These are phyloP conservation scores for Neurospora sp. DNA, from an alignment of 2,329 filamentous ascomycete species.

Conservation along the genomic window DNA sequence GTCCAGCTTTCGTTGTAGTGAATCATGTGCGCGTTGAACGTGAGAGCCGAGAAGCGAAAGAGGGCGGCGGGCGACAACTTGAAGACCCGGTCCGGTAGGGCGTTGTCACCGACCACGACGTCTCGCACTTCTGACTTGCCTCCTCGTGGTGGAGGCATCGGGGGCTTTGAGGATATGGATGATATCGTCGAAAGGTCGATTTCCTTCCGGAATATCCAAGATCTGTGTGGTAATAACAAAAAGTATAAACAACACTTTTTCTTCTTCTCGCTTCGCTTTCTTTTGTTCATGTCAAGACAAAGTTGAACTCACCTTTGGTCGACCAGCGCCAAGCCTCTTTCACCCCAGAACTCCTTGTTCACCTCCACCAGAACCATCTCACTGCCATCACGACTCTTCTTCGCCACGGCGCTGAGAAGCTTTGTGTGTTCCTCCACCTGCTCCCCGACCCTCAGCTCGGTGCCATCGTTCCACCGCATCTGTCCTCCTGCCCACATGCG, in stretches of 20 bases:
- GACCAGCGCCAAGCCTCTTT: conserved; percentile 37
- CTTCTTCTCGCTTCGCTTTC: neutral
- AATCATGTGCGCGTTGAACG: conserved; percentile 79
- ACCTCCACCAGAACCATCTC: conserved; percentile 58
- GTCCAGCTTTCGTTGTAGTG: conserved; percentile 67
- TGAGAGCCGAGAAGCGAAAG: conserved; percentile 76
- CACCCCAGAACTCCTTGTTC: conserved; percentile 46
- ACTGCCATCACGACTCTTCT: conserved; percentile 43
- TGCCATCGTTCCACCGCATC: conserved; percentile 36
- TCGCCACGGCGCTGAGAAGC: conserved; percentile 42
- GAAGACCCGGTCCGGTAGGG: conserved; percentile 19
- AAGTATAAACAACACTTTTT: neutral
- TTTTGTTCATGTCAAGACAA: neutral
- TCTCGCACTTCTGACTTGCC: neutral
- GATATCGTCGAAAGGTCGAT: conserved; percentile 10
- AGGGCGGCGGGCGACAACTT: conserved; percentile 42
- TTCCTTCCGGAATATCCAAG: conserved; percentile 36
- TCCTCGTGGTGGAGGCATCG: conserved; percentile 4
- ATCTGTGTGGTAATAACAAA: conserved; percentile 14
- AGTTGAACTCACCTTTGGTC: conserved; percentile 37
- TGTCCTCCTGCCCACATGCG: conserved; percentile 60
- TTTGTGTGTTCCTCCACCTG: conserved; percentile 45
- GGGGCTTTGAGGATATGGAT: conserved; percentile 3
- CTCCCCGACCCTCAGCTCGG: conserved; percentile 41
- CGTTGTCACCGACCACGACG: neutral